Conservation (phyloP, 176 grass and related monocot species). For the Leersia perrieri region DNA sequence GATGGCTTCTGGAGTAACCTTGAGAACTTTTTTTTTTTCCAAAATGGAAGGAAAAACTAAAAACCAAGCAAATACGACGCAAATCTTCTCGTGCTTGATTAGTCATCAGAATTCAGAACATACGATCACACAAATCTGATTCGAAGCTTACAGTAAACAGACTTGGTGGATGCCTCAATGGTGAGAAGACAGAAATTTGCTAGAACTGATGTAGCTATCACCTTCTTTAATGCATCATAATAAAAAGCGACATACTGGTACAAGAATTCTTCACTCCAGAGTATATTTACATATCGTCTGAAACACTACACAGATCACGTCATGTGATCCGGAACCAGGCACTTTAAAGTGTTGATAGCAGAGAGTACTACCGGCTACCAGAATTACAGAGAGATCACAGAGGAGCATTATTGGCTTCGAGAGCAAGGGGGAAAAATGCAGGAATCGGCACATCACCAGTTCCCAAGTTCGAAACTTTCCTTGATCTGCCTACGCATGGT, state of each 20-base stretch:
- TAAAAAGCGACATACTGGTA: neutral
- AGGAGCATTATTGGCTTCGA: neutral
- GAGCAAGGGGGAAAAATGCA: neutral
- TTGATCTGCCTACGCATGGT: neutral
- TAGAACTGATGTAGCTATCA: neutral
- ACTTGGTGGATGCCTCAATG: neutral
- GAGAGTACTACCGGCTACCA: slow-evolving; percentile 8
- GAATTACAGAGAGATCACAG: slow-evolving; percentile 9
- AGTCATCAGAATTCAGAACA: neutral
- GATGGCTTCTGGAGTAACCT: too few relatives aligned
- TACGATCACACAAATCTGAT: neutral
- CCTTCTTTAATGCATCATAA: neutral
- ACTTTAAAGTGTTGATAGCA: neutral
- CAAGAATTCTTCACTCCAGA: neutral
- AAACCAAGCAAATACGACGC: neutral
- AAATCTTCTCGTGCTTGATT: neutral
- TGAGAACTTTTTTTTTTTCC: too few relatives aligned
- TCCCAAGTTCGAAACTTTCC: slow-evolving; percentile 4
- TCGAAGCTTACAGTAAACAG: neutral
- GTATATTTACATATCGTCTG: slow-evolving; percentile 30
- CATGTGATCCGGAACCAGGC: slow-evolving; percentile 16
- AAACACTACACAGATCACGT: slow-evolving; percentile 26
- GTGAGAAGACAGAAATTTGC: neutral
- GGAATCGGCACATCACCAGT: slow-evolving; percentile 2
- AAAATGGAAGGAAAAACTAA: too few relatives aligned